Evolutionary conservation across 2,329 filamentous ascomycete species (phyloP), one percentile per base, ranked within the genome.

Genomic region (Apiospora pterosperma): DNA sequence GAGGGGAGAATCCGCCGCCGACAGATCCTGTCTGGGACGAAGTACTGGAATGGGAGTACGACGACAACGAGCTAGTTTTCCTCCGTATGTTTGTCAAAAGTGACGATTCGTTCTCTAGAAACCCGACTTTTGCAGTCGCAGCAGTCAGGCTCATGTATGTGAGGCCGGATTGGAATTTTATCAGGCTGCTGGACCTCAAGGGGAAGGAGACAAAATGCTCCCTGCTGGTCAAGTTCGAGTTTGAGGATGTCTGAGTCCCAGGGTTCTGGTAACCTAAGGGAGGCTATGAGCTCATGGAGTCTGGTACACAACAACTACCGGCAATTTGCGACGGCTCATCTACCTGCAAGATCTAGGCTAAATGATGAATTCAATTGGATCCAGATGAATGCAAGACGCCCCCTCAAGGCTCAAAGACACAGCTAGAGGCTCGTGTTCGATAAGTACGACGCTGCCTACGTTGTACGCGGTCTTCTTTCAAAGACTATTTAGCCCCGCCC

Each of bases 1-100:
- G 78, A 36, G 84, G 82, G 21, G 85, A 87, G 63, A 88, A 87
- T 66, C 85, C 88, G 2, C 82, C 83, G 0, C 73, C 81, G 0
- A 88, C 81, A 0, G 87, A 90, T 66, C 88, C 89, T 0, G 61
- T 91, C 8, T 91, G 88, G 88, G 83, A 90, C 68, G 87, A 91
- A 74, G 79, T 78, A 16, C 77, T 91, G 10, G 87, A 89, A 70
- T 91, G 89, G 89, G 85, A 88, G 66, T 91, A 85, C 69, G 85
- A 89, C 6, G 88, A 90, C 64, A 89, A 87, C 68, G 88, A 90
- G 72, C 72, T 91, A 59, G 83, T 84, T 0, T 91, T 91, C 69
- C 68, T 91, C 68, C 80, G 89, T 0, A 80, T 91, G 65, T 77
- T 90, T 48, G 81, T 91, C 76, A 91, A 91, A 80, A 88, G 84